These are phyloP conservation scores for Ophiognomonia clavigignenti-juglandacearum DNA, from an alignment of 2,329 filamentous ascomycete species.

Conservation along the genomic window DNA sequence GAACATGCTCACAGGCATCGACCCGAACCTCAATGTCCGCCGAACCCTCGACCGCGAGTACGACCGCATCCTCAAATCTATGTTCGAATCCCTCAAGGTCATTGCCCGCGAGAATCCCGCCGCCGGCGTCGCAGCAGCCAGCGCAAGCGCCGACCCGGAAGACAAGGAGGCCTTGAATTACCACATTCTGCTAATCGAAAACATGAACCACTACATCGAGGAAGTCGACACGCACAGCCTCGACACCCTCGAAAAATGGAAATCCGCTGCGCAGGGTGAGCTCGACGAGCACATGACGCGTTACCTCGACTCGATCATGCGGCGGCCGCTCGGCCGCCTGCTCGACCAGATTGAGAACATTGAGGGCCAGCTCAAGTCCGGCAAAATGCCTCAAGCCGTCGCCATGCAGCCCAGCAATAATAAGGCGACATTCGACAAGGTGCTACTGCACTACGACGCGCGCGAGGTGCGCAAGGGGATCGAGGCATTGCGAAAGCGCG, in stretches of 20 bases:
- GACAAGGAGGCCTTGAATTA: constrained; percentile 97
- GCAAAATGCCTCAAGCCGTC: constrained; percentile 58
- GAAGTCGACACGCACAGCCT: constrained; percentile 75
- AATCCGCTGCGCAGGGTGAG: constrained; percentile 69
- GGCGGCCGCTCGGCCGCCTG: constrained; percentile 82
- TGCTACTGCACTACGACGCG: constrained; percentile 72
- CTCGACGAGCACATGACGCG: constrained; percentile 81
- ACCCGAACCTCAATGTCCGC: constrained; percentile 59
- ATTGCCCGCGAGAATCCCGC: constrained; percentile 71
- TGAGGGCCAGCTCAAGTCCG: constrained; percentile 63
- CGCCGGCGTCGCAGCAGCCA: constrained; percentile 32
- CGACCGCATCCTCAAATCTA: constrained; percentile 80
- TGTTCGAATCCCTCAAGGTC: constrained; percentile 96
- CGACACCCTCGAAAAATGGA: constrained; percentile 78
- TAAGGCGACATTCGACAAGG: constrained; percentile 78
- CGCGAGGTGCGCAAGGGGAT: constrained; percentile 89
- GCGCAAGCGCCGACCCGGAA: constrained; percentile 53
- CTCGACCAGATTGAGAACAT: constrained; percentile 89
- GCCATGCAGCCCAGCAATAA: constrained; percentile 79
- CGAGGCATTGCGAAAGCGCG: constrained; percentile 79
- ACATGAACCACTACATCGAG: constrained; percentile 97
- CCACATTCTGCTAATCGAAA: constrained; percentile 95
- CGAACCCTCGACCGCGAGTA: constrained; percentile 83
- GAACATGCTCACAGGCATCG: constrained; percentile 66
- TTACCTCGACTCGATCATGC: constrained; percentile 84